A percentile compares a stretch with the other conserved stretches of the same genome.
phyloP scores from a whole-genome alignment of 2,329 filamentous ascomycete species.

The Fonsecaea multimorphosa region DNA sequence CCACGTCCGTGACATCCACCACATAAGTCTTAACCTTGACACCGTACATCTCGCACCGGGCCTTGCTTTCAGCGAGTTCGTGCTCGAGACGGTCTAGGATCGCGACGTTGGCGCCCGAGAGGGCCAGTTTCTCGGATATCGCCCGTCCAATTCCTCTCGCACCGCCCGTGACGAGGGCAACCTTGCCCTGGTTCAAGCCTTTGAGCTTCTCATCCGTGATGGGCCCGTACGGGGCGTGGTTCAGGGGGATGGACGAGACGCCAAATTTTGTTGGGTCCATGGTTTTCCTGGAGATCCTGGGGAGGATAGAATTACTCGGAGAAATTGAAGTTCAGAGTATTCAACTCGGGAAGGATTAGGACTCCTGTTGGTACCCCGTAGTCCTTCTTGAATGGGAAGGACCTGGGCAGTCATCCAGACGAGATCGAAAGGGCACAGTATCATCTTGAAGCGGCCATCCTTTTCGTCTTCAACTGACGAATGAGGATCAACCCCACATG shows the following conservation, averaged over 20 bases:
- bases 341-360: not conserved
- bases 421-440: too few relatives aligned
- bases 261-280: conserved; percentile 33
- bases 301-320: too few relatives aligned
- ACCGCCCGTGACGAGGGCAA: conserved; percentile 42
- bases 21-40: conserved; percentile 32
- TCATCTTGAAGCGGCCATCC: not conserved
- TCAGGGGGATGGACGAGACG: conserved; percentile 27
- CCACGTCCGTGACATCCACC: conserved; percentile 41
- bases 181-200: conserved; percentile 31
- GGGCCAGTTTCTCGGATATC: conserved; percentile 39
- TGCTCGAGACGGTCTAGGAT: conserved; percentile 39
- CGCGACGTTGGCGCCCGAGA: conserved; percentile 38
- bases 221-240: conserved; percentile 32
- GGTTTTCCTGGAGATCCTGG: not conserved
- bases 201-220: conserved; percentile 27
- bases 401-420: too few relatives aligned
- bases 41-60: conserved; percentile 24
- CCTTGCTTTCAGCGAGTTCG: conserved; percentile 28
- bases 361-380: not conserved
- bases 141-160: conserved; percentile 41
- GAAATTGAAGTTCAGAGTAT: too few relatives aligned
- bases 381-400: too few relatives aligned
- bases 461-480: not conserved
- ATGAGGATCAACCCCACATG: conserved; percentile 12